Conservation (phyloP, 1,139 yeast genomes). For the Wickerhamiella infanticola region DNA sequence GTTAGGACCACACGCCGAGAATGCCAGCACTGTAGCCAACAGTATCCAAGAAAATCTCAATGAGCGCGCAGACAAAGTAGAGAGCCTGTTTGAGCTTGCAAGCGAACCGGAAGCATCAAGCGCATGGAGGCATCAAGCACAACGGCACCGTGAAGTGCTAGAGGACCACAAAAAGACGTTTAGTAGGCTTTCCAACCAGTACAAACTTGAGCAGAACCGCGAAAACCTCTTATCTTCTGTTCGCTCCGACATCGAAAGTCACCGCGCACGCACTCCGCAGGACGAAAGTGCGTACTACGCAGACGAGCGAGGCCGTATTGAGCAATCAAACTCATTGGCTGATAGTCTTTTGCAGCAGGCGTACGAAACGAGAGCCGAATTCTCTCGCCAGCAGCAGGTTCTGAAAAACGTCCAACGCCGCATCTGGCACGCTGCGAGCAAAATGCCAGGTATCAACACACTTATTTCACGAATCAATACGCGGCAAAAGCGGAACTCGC, state of each 20-base stretch:
- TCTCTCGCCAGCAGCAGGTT: constrained; percentile 51
- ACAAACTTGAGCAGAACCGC: constrained; percentile 62
- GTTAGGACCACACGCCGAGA: constrained; percentile 1
- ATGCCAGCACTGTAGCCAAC: constrained; percentile 8
- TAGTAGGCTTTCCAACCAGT: constrained; percentile 40
- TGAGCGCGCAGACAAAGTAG: constrained; percentile 29
- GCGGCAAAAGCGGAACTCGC: constrained; percentile 72
- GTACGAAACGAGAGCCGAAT: constrained; percentile 75
- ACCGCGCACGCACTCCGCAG: constrained; percentile 26
- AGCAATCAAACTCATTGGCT: constrained; percentile 57
- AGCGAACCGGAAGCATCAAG: constrained; percentile 48
- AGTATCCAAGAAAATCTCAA: constrained; percentile 30
- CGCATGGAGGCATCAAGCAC: constrained; percentile 64
- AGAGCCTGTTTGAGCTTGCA: constrained; percentile 25
- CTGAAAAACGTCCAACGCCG: constrained; percentile 51
- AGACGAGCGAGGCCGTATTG: constrained; percentile 61
- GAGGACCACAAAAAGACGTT: constrained; percentile 56
- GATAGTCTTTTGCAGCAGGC: constrained; percentile 74
- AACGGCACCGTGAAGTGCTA: constrained; percentile 65
- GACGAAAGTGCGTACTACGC: constrained; percentile 53
- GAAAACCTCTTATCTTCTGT: constrained; percentile 60
- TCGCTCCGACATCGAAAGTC: constrained; percentile 57
- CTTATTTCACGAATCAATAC: constrained; percentile 71
- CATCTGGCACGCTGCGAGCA: constrained; percentile 43
- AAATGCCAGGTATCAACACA: constrained; percentile 71